These are phyloP conservation scores for Rasamsonia emersonii DNA, from an alignment of 2,329 filamentous ascomycete species.

Conservation along the genomic window DNA sequence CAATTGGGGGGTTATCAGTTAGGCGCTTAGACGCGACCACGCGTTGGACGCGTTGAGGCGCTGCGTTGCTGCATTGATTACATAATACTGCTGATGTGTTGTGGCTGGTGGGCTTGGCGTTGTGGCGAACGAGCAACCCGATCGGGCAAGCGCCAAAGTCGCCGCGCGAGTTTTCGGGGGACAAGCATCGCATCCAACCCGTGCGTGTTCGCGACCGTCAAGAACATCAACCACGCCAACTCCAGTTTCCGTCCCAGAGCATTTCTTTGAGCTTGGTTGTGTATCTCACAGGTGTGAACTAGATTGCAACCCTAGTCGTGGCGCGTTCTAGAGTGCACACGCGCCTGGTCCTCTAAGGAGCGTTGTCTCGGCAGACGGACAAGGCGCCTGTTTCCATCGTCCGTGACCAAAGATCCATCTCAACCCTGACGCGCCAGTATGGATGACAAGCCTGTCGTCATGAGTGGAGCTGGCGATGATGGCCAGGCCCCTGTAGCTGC, in stretches of 20 bases:
- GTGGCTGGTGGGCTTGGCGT: not conserved
- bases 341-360: slow-evolving; percentile 7
- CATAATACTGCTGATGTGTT: too few species aligned
- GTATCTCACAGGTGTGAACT: not conserved
- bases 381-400: slow-evolving; percentile 23
- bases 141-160: slow-evolving; percentile 8
- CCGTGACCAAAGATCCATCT: slow-evolving; percentile 21
- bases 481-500: slow-evolving; percentile 15
- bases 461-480: slow-evolving; percentile 21
- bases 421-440: slow-evolving; percentile 22
- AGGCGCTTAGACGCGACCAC: too few species aligned
- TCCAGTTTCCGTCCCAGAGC: slow-evolving; percentile 6
- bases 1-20: too few species aligned
- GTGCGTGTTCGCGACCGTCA: slow-evolving; percentile 10
- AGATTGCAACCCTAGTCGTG: not conserved
- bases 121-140: slow-evolving; percentile 1
- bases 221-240: slow-evolving; percentile 3
- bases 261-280: slow-evolving; percentile 3
- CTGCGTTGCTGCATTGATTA: too few species aligned
- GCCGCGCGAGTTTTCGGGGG: slow-evolving; percentile 14
- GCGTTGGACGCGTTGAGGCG: too few species aligned
- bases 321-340: slow-evolving; percentile 3
- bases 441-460: slow-evolving; percentile 26
- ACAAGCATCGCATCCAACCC: slow-evolving; percentile 7
- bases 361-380: slow-evolving; percentile 15